Base-by-base conservation (phyloP, 31 red algal genomes). In the Porphyra umbilicalis region DNA sequence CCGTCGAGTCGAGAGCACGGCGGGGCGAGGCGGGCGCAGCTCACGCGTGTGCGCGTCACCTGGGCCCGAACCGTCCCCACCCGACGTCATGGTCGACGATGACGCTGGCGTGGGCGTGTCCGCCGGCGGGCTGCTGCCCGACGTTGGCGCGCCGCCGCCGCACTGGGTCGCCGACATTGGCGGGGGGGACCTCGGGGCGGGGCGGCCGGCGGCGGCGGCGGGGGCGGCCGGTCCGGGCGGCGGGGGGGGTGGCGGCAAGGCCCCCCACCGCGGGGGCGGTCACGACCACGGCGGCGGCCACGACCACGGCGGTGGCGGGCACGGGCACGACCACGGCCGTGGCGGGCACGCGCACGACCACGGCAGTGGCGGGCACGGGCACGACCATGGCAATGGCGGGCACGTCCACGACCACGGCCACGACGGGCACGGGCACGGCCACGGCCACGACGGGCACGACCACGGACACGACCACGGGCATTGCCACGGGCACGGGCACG, bases 331-430 rank as follows among this genome's bases (percentile, higher is more conserved):
- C 18, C 0, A 71, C 57, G 77, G 77, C 35, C n/a, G n/a, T n/a
- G n/a, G n/a, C n/a, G n/a, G n/a, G n/a, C n/a, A n/a, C n/a, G n/a
- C n/a, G n/a, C 75, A 78, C 29, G 39, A 83, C 36, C 38, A 77
- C 80, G 42, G 35, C 32, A 40, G 11, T 9, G 67, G 80, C 36
- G 10, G 57, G 78, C 35, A 83, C 67, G n/a, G n/a, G 16, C n/a
- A 85, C 83, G 67, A 81, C 34, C 79, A 90, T 57, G 20, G 33
- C 32, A n/a, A n/a, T n/a, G n/a, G n/a, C n/a, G n/a, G n/a, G n/a
- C n/a, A n/a, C n/a, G n/a, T n/a, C n/a, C 25, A 13, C 15, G 57
- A 16, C 13, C 42, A 85, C 57, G 76, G 82, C 82, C 76, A 83
- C 18, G 74, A 79, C 74, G 5, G 39, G 74, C 46, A 83, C 34